A percentile compares a stretch with the other conserved stretches of the same genome.
These are phyloP conservation scores for Solanum okadae DNA, from an alignment of 257 asterid genomes.

Conservation along the genomic window DNA sequence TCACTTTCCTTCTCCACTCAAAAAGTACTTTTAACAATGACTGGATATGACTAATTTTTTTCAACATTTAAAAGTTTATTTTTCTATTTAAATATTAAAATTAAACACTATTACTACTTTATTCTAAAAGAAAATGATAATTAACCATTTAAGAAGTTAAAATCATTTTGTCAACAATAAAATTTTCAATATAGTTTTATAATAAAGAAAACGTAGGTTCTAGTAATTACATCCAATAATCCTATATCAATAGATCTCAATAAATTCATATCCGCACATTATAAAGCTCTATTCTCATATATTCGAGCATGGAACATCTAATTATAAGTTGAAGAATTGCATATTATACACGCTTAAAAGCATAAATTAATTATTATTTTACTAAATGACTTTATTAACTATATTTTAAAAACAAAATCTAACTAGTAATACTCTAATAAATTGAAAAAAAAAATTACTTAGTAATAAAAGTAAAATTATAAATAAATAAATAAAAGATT, in stretches of 20 bases:
- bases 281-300: not conserved
- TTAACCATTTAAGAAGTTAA: not conserved
- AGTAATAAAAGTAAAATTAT: not conserved
- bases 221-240: not conserved
- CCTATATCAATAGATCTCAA: too few relatives aligned
- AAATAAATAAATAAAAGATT: not conserved
- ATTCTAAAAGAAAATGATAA: too few relatives aligned
- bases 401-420: not conserved
- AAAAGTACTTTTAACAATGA: not conserved
- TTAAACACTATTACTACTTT: not conserved
- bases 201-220: too few relatives aligned
- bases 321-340: too few relatives aligned
- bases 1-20: constrained; percentile 1
- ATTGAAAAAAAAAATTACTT: not conserved
- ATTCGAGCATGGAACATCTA: fast-evolving
- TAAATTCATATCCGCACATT: not conserved
- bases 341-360: too few relatives aligned
- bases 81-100: not conserved
- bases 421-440: not conserved
- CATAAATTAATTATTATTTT: too few relatives aligned
- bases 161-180: too few relatives aligned
- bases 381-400: too few relatives aligned
- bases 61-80: not conserved
- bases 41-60: not conserved
- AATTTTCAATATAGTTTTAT: too few relatives aligned